These are phyloP conservation scores for Fragaria nilgerrensis DNA, from an alignment of 306 rosid genomes.

Conservation along the genomic window DNA sequence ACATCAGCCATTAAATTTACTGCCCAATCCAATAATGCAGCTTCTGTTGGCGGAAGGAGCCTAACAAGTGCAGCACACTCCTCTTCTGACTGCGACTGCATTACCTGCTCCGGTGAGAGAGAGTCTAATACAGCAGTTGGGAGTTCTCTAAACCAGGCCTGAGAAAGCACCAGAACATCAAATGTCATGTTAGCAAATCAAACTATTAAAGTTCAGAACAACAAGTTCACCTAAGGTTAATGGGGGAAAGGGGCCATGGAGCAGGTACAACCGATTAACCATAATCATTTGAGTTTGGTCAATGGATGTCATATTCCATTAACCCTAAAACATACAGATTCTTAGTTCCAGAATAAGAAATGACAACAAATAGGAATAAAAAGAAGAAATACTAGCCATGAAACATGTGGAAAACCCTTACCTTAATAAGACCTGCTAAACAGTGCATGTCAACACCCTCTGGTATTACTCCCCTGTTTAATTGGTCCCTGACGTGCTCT, in stretches of 20 bases:
- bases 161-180: slow-evolving; percentile 23
- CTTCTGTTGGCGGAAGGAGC: slow-evolving; percentile 83
- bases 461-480: slow-evolving; percentile 79
- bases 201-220: neutral
- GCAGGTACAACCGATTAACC: neutral
- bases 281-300: neutral
- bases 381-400: neutral
- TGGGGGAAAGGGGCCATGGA: neutral
- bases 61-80: slow-evolving; percentile 81
- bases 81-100: slow-evolving; percentile 88
- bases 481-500: slow-evolving; percentile 84
- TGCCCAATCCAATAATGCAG: slow-evolving; percentile 94
- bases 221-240: slow-evolving; percentile 3
- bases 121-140: slow-evolving; percentile 90
- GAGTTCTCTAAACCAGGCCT: slow-evolving; percentile 99
- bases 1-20: slow-evolving; percentile 95
- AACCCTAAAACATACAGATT: neutral
- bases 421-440: slow-evolving; percentile 97
- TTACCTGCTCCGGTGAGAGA: slow-evolving; percentile 90
- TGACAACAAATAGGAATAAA: neutral
- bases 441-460: slow-evolving; percentile 84
- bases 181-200: neutral
- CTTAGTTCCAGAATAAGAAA: neutral
- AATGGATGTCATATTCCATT: neutral
- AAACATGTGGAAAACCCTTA: slow-evolving; percentile 12